phyloP scores from a whole-genome alignment of 2,329 filamentous ascomycete species.

The Curvularia eragrostidis region DNA sequence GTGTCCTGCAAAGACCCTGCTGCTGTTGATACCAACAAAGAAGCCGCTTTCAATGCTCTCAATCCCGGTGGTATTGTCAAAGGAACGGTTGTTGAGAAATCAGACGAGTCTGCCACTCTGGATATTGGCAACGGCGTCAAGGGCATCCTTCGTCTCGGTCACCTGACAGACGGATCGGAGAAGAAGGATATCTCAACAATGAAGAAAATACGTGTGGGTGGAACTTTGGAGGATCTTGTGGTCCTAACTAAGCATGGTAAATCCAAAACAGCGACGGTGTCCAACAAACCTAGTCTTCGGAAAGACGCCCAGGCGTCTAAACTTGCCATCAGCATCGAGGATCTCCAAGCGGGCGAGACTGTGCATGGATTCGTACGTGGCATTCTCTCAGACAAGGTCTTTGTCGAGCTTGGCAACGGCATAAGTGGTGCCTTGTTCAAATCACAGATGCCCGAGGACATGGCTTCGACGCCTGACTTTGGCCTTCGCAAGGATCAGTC shows the following conservation, averaged over 20 bases:
- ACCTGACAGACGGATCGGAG: constrained; percentile 83
- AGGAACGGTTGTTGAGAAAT: constrained; percentile 66
- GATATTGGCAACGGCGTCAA: constrained; percentile 80
- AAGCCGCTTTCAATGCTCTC: constrained; percentile 73
- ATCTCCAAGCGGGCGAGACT: constrained; percentile 71
- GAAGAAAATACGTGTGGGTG: constrained; percentile 83
- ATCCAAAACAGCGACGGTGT: constrained; percentile 76
- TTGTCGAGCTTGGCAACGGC: constrained; percentile 84
- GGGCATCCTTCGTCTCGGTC: constrained; percentile 76
- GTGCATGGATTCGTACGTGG: constrained; percentile 85
- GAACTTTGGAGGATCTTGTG: constrained; percentile 80
- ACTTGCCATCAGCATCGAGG: constrained; percentile 74
- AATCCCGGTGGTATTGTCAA: constrained; percentile 76
- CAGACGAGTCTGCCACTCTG: constrained; percentile 60
- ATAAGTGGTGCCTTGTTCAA: constrained; percentile 82
- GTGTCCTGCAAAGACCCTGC: constrained; percentile 93
- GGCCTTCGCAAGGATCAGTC: constrained; percentile 80
- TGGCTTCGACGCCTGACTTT: constrained; percentile 72
- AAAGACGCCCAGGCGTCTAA: constrained; percentile 74
- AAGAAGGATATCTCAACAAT: constrained; percentile 79
- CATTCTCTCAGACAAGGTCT: constrained; percentile 79
- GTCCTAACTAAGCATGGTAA: constrained; percentile 85
- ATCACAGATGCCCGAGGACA: constrained; percentile 75
- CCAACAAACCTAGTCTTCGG: constrained; percentile 82
- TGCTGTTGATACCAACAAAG: constrained; percentile 78